Base-by-base conservation (phyloP, 495 filamentous ascomycete genomes). In the Neurospora sp. region DNA sequence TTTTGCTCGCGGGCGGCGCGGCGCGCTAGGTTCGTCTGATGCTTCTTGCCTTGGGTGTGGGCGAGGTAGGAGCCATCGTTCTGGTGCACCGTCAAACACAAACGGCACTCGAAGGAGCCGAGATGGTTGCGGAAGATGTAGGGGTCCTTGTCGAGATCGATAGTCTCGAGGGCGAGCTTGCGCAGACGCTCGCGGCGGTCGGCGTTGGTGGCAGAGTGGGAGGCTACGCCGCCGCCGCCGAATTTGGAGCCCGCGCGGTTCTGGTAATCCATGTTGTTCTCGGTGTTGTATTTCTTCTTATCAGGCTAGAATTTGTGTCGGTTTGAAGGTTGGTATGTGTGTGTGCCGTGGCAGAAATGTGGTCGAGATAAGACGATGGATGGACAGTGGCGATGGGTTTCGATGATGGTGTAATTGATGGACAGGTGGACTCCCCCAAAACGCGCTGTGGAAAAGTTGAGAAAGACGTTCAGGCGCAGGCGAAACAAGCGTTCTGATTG, bases 71-170 rank as follows among this genome's bases (percentile, higher is more conserved):
- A 98, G 76, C 96, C 96, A 85, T 99, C 96, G 83, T 99, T 99
- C 78, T 99, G 96, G 86, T 99, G 96, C n/a, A 98, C 96, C 3
- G 96, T 99, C 39, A 99, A 86, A 77, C 96, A 99, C 48, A 99
- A 91, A 18, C 96, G 93, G 81, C 96, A 99, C 80, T 99, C 96
- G 84, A 98, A 99, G 81, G 91, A 95, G 74, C 96, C 96, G 75
- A 98, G 93, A 78, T 99, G 96, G 85, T 99, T 99, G 80, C 97
- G 97, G 92, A 99, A 98, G 88, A 99, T 97, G 87, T 98, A 99
- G 0, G 96, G 96, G 85, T 99, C 96, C 84, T 98, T 98, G 80
- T 98, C 96, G 65, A 99, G 91, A 83, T 99, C 96, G 86, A 99
- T 99, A 22, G 93, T 94, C 84, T 99, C 96, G 75, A 99, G 92